Base-by-base conservation (phyloP, 768 basidiomycete species). In the Sporobolomyces phaffii region DNA sequence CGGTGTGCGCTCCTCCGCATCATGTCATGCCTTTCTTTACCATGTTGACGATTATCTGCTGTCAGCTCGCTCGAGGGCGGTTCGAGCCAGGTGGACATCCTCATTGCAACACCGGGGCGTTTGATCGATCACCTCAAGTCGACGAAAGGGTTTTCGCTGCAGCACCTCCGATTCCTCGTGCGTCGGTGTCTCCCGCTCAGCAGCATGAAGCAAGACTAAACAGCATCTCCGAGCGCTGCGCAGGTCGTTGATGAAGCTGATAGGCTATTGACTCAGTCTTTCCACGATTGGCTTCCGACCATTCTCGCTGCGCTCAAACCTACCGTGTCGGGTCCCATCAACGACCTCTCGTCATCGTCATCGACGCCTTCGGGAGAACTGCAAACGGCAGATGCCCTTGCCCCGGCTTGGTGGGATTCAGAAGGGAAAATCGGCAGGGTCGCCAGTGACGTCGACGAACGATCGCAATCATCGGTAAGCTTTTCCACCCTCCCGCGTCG, bases 201-300 rank as follows among this genome's bases (percentile, higher is more conserved):
- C n/a, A n/a, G n/a, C n/a, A n/a, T n/a, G n/a, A n/a, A n/a, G n/a
- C n/a, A n/a, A n/a, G n/a, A n/a, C n/a, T n/a, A n/a, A n/a, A n/a
- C n/a, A n/a, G n/a, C n/a, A n/a, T n/a, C n/a, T 33, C 11, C 15
- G 6, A 18, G 14, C 13, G 13, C 36, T 34, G 24, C 26, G 14
- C 64, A 94, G 91, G 86, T 98, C 33, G 90, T 99, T 62, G 96
- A 99, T 77, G 96, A 99, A 79, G 96, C 96, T 0, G 96, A 99
- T 76, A 84, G 92, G n/a, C 82, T 99, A 0, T 82, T 99, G 13
- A 87, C 89, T 14, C 92, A 97, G 76, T 91, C 90, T 1, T 98
- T 96, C 79, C 92, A 98, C 77, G 89, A 91, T 76, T 99, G 93
- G 94, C 80, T 98, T 4, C 83, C 84, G 9, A 86, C 86, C 74